Percentiles rank a stretch among this genome's conserved stretches.
These are phyloP conservation scores for Microbotryomycetes sp. DNA, from an alignment of 1,284 basidiomycete species.

Conservation along the genomic window DNA sequence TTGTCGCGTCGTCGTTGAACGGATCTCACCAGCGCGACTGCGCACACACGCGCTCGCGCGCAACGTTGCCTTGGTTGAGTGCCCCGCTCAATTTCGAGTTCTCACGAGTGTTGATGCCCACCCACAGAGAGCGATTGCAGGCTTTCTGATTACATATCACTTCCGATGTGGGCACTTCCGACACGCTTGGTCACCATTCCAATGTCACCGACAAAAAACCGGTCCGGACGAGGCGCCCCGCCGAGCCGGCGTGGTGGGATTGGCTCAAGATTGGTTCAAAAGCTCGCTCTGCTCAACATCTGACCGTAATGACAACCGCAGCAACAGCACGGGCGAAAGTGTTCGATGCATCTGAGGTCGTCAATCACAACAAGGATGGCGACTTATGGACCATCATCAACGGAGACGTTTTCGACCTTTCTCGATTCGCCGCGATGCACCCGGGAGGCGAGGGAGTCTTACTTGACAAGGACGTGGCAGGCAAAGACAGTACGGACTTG, in stretches of 20 bases:
- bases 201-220: no score
- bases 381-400: slow-evolving; percentile 6
- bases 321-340: no score
- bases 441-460: slow-evolving; percentile 75
- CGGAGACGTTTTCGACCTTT: slow-evolving; percentile 44
- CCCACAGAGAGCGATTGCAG: no score
- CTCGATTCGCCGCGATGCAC: slow-evolving; percentile 68
- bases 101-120: no score
- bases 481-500: slow-evolving; percentile 24
- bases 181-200: no score
- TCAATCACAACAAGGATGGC: slow-evolving; percentile 2
- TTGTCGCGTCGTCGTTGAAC: background rate
- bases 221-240: no score
- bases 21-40: background rate
- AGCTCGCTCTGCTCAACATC: no score
- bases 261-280: no score
- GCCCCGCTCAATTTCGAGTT: background rate
- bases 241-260: no score
- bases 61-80: background rate
- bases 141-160: no score
- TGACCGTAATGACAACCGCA: no score
- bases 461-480: slow-evolving; percentile 21
- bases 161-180: no score
- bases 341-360: slow-evolving; percentile 1
- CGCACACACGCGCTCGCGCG: background rate